Evolutionary conservation across 257 asterid genomes (phyloP), one percentile per base, ranked within the genome.

Genomic region (Fraxinus excelsior): DNA sequence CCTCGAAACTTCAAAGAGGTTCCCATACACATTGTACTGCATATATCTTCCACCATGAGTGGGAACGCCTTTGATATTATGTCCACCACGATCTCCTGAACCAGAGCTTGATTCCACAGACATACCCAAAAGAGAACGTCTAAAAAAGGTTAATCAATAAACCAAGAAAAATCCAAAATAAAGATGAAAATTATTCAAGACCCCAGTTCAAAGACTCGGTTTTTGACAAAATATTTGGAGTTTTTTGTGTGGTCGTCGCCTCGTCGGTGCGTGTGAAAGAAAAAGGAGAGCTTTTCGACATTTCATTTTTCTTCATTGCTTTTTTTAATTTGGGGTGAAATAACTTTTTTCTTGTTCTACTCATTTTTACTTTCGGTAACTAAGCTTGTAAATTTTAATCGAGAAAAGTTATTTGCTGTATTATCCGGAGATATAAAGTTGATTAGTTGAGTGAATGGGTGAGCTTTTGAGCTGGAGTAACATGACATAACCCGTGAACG

Each of bases 11-110:
- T 92, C 97, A 64, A 92, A 92, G 16, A 92, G 90, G 80, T 92
- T 90, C 6, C 97, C 96, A 80, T 89, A 84, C 73, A 90, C 90
- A 89, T 92, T 92, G 84, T 92, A 92, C 85, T 89, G 97, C 25
- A 84, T 83, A 35, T 92, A 92, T 62, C 87, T 86, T 0, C 97
- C 97, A 4, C 93, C 94, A 67, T 92, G 96, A 71, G 97, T 87
- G 13, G 89, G 87, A 18, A 86, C 85, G 34, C 90, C 94, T 76
- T 65, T 88, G 86, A 91, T 85, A 67, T 77, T 85, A 37, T 87
- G 90, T 3, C 86, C 90, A 65, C 92, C 91, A 35, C 87, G 96
- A 80, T 91, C 95, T 46, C 86, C 92, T 68, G 89, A 42, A 65
- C 88, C 89, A 65, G 86, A 77, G 86, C 95, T 90, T 67, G 90